Evolutionary conservation across 371 early-diverging fungal species (phyloP).

Genomic region (Lichtheimia ornata): DNA sequence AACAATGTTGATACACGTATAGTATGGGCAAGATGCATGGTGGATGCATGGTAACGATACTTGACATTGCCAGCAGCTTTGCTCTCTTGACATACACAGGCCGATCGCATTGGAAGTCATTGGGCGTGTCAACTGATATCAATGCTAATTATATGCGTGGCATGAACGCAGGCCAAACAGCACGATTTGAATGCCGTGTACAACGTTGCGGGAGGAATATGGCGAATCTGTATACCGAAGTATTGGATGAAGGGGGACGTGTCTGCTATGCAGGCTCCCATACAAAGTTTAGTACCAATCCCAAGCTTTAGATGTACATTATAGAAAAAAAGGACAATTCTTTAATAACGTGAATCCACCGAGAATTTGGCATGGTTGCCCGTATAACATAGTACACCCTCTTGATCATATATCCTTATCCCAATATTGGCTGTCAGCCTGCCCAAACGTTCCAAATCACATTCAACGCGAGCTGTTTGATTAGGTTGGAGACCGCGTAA

Average conservation of each 20-base stretch:
- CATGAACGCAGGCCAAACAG: constrained; percentile 23
- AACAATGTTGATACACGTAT: no score
- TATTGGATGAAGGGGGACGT: constrained; percentile 28
- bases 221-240: constrained; percentile 36
- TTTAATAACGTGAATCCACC: constrained; percentile 15
- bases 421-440: constrained; percentile 33
- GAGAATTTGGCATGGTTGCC: constrained; percentile 44
- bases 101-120: constrained; percentile 20
- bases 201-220: constrained; percentile 36
- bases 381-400: constrained; percentile 32
- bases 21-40: constrained; percentile 37
- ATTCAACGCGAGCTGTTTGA: constrained; percentile 30
- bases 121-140: constrained; percentile 46
- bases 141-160: constrained; percentile 34
- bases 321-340: no score
- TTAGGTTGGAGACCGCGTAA: constrained; percentile 31
- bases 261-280: constrained; percentile 44
- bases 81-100: constrained; percentile 28
- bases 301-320: no score
- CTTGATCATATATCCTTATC: constrained; percentile 33
- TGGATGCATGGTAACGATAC: constrained; percentile 45
- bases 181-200: constrained; percentile 39
- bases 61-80: constrained; percentile 47
- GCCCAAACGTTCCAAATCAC: constrained; percentile 40
- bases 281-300: constrained; percentile 38